Evolutionary conservation across 208 protist genomes (phyloP), one percentile per base, ranked within the genome.

Genomic region (Trypanosomatidae sp.): DNA sequence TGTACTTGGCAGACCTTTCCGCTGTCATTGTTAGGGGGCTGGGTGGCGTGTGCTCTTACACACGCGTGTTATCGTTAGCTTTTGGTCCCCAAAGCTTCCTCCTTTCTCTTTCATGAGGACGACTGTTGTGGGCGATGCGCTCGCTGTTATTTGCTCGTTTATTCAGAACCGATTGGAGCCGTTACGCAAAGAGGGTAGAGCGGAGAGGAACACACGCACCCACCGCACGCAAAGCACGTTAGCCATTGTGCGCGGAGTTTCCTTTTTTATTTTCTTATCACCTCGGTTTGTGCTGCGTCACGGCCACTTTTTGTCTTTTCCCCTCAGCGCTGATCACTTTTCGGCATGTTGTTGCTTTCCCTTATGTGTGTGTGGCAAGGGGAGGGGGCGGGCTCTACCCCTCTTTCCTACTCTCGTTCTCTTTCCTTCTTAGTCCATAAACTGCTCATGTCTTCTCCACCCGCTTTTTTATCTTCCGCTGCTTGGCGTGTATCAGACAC

Each of bases 381-480:
- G 25, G 55, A 33, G 55, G 52, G 8, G 22, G 52, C 9, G 19
- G n/a, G 47, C 22, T 56, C 22, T 39, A 39, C 36, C 33, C 28
- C 53, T 69, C 6, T 66, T 36, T 74, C 36, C 55, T 74, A 12
- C 68, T 13, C 28, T 60, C 43, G 56, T 47, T 49, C 41, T 73
- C 43, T 13, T 59, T 59, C 10, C 25, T 25, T 17, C 12, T 59
- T 33, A 12, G 53, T 25, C 8, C 25, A 19, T n/a, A 3, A 25
- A 10, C 53, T 25, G 53, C 10, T 25, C 15, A 4, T 33, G 25
- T 13, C 53, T 25, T 59, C 12, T 10, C 2, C 25, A 25, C 25
- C 25, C 7, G 25, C 53, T 33, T 33, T 9, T 4, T 59, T 10
- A 12, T 33, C 22, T 28, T 3, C 53, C 25, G 6, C 53, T 33